Percentiles rank a stretch among this genome's conserved stretches.
phyloP scores from a whole-genome alignment of 1,139 yeast genomes.

The Kurtzmaniella quercitrusa region DNA sequence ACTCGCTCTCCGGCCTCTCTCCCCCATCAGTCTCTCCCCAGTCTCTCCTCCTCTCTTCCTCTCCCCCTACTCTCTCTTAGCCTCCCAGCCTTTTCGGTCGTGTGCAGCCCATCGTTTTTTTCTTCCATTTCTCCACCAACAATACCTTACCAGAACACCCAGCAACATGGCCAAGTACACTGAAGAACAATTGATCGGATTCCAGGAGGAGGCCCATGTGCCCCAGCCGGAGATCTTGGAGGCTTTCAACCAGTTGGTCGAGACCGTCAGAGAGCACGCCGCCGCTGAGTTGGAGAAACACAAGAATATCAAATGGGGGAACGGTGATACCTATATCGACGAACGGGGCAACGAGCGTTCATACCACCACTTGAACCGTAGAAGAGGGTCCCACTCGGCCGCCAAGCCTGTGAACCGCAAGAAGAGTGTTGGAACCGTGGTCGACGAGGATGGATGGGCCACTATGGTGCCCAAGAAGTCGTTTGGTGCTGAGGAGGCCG shows the following conservation, averaged over 20 bases:
- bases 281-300: slow-evolving; percentile 30
- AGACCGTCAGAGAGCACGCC: slow-evolving; percentile 51
- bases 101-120: slow-evolving; percentile 4
- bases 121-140: background rate
- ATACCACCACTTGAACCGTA: slow-evolving; percentile 48
- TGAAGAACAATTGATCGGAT: slow-evolving; percentile 61
- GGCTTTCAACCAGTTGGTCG: slow-evolving; percentile 63
- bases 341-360: slow-evolving; percentile 46
- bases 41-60: background rate
- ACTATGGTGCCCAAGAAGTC: slow-evolving; percentile 53
- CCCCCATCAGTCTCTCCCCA: background rate
- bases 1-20: too few relatives aligned
- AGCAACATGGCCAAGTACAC: slow-evolving; percentile 55
- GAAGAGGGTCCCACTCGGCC: slow-evolving; percentile 54
- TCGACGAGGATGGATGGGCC: slow-evolving; percentile 82
- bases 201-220: slow-evolving; percentile 52
- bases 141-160: background rate
- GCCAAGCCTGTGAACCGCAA: slow-evolving; percentile 53
- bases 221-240: slow-evolving; percentile 61
- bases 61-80: background rate
- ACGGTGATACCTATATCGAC: slow-evolving; percentile 48
- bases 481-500: slow-evolving; percentile 45
- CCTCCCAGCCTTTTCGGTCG: too few relatives aligned
- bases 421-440: slow-evolving; percentile 52
- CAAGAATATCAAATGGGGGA: slow-evolving; percentile 29